These are phyloP conservation scores for Helotiales sp. DNA, from an alignment of 2,329 filamentous ascomycete species.

Conservation along the genomic window DNA sequence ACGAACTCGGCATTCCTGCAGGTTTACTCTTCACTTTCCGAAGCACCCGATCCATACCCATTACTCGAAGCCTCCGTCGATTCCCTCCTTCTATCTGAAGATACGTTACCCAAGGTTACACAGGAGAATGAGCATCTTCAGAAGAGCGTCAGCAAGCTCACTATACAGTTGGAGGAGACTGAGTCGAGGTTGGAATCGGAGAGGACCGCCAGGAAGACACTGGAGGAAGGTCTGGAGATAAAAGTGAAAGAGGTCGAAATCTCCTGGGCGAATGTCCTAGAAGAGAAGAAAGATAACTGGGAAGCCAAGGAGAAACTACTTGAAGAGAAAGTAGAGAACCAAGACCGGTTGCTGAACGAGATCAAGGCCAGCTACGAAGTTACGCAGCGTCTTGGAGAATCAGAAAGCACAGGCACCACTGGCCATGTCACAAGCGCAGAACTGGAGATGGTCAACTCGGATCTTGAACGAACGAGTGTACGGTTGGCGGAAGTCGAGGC, in stretches of 20 bases:
- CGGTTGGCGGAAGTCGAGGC: slow-evolving; percentile 89
- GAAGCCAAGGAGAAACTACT: slow-evolving; percentile 85
- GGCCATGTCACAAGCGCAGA: slow-evolving; percentile 81
- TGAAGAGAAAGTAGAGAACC: slow-evolving; percentile 92
- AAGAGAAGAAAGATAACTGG: slow-evolving; percentile 97
- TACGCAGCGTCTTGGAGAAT: slow-evolving; percentile 80
- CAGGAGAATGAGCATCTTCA: slow-evolving; percentile 88
- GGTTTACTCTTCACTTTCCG: slow-evolving; percentile 88
- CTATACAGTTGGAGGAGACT: slow-evolving; percentile 77
- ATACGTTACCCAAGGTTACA: slow-evolving; percentile 86
- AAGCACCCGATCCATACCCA: slow-evolving; percentile 95
- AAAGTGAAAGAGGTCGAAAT: slow-evolving; percentile 87
- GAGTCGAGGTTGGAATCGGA: slow-evolving; percentile 82
- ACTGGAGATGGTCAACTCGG: slow-evolving; percentile 88
- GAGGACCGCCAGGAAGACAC: slow-evolving; percentile 66
- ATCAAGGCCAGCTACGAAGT: slow-evolving; percentile 98
- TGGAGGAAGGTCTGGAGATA: slow-evolving; percentile 75
- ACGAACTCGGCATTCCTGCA: slow-evolving; percentile 92
- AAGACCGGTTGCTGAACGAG: slow-evolving; percentile 88
- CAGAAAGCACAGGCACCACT: slow-evolving; percentile 57
- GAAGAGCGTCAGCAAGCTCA: slow-evolving; percentile 71
- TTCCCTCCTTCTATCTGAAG: slow-evolving; percentile 86
- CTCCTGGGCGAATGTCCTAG: slow-evolving; percentile 85
- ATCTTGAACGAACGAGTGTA: slow-evolving; percentile 85
- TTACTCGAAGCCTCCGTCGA: slow-evolving; percentile 95